phyloP scores from a whole-genome alignment of 148 eudicot genomes.

The Fagopyrum homotropicum region DNA sequence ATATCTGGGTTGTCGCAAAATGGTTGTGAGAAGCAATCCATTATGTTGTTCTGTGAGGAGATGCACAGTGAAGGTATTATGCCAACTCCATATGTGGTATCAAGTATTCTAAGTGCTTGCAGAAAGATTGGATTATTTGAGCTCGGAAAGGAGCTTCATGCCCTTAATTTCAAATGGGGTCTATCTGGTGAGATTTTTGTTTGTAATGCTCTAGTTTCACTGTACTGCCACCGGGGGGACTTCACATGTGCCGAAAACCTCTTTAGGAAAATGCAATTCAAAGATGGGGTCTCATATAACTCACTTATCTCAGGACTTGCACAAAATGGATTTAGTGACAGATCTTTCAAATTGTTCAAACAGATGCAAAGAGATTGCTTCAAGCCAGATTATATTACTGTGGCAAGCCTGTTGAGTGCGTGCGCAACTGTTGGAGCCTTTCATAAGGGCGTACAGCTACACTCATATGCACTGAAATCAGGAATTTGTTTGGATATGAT shows the following conservation, averaged over 20 bases:
- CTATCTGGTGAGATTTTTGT: constrained; percentile 59
- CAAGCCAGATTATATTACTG: constrained; percentile 79
- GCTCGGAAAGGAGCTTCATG: constrained; percentile 78
- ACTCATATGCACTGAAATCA: constrained; percentile 67
- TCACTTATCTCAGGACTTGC: constrained; percentile 86
- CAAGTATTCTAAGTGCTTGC: constrained; percentile 80
- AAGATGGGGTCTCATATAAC: constrained; percentile 77
- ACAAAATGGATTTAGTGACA: constrained; percentile 51
- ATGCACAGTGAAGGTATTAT: constrained; percentile 53
- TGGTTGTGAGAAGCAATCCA: constrained; percentile 49
- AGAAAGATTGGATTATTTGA: constrained; percentile 45
- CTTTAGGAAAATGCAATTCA: constrained; percentile 50
- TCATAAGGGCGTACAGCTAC: constrained; percentile 76
- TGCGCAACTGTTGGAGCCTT: constrained; percentile 69
- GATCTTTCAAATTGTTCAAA: constrained; percentile 50
- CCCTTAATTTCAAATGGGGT: constrained; percentile 67
- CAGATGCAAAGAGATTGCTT: constrained; percentile 63
- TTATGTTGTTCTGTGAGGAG: constrained; percentile 48
- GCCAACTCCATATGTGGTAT: constrained; percentile 80
- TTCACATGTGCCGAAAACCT: constrained; percentile 48
- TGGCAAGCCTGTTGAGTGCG: constrained; percentile 69
- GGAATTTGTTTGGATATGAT: constrained; percentile 78
- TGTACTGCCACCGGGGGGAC: constrained; percentile 63
- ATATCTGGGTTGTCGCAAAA: constrained; percentile 79
- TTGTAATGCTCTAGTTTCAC: constrained; percentile 68